These are phyloP conservation scores for Melampsora americana DNA, from an alignment of 1,284 basidiomycete species.

Conservation along the genomic window DNA sequence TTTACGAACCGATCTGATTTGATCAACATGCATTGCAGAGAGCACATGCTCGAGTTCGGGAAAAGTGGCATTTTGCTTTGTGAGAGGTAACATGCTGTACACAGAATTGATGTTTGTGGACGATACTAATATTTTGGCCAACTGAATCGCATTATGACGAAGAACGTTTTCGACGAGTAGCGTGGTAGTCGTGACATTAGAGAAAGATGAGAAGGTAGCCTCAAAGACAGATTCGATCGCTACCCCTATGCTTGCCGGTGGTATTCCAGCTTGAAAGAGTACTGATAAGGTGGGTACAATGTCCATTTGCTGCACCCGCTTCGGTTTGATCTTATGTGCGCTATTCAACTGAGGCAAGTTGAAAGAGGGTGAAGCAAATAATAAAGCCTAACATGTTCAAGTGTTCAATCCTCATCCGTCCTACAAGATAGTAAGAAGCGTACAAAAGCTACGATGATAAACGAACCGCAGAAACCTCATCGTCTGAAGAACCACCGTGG, in stretches of 20 bases:
- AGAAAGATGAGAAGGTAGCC: neutral
- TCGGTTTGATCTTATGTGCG: conserved; percentile 3
- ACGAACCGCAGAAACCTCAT: conserved; percentile 46
- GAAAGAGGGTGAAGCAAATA: conserved; percentile 36
- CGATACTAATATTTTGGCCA: conserved; percentile 2
- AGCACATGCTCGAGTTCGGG: conserved; percentile 11
- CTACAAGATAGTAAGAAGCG: conserved; percentile 10
- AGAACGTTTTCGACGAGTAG: conserved; percentile 14
- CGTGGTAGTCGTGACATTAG: conserved; percentile 1
- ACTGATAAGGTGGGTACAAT: conserved; percentile 48
- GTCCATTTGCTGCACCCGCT: conserved; percentile 48
- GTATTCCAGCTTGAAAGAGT: conserved; percentile 47
- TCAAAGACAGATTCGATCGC: conserved; percentile 45
- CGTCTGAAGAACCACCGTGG: conserved; percentile 48
- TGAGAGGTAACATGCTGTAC: neutral
- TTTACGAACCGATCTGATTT: conserved; percentile 16
- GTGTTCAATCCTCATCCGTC: conserved; percentile 25
- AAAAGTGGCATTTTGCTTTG: neutral
- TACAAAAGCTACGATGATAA: neutral
- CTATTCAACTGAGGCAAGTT: neutral
- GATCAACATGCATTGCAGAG: neutral
- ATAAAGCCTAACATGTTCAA: conserved; percentile 17
- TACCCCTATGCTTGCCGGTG: conserved; percentile 48
- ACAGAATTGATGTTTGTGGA: neutral
- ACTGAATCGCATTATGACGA: conserved; percentile 28